Conservation (phyloP, 1,284 basidiomycete species). For the Ustilago trichophora region DNA sequence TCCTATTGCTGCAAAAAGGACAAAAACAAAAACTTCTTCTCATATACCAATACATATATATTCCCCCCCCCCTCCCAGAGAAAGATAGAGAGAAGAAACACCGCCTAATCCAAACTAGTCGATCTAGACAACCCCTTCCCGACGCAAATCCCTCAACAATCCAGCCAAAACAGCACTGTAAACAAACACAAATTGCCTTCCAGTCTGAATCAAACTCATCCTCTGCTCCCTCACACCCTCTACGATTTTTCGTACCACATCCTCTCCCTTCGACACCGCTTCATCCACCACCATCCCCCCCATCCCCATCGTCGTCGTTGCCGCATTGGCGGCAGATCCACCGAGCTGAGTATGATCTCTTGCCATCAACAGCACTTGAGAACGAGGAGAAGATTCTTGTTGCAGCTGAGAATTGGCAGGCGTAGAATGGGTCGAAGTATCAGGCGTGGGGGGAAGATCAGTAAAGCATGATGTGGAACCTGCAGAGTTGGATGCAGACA, state of each 20-base stretch:
- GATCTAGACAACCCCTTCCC: conserved; percentile 16
- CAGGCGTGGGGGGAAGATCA: conserved; percentile 8
- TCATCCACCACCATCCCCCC: conserved; percentile 9
- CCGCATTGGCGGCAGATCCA: too few species aligned
- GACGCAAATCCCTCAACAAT: conserved; percentile 43
- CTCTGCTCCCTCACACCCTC: conserved; percentile 61
- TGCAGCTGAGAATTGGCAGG: conserved; percentile 5
- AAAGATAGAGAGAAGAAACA: too few species aligned
- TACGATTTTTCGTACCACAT: conserved; percentile 37
- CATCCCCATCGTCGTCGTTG: too few species aligned
- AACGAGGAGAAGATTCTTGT: too few species aligned
- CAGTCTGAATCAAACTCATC: conserved; percentile 64
- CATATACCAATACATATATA: too few species aligned
- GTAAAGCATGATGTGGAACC: neutral
- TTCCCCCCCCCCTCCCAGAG: too few species aligned
- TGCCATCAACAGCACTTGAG: too few species aligned
- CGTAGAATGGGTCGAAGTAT: conserved; percentile 10
- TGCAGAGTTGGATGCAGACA: conserved; percentile 28
- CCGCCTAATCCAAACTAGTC: too few species aligned
- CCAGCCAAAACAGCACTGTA: conserved; percentile 59
- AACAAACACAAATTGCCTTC: conserved; percentile 63
- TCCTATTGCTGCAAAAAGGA: too few species aligned
- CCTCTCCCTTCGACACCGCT: conserved; percentile 22
- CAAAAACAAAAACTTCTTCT: too few species aligned
- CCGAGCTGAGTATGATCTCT: too few species aligned